phyloP scores from a whole-genome alignment of 805 yeast genomes.

The Saccharomycopsis vini region DNA sequence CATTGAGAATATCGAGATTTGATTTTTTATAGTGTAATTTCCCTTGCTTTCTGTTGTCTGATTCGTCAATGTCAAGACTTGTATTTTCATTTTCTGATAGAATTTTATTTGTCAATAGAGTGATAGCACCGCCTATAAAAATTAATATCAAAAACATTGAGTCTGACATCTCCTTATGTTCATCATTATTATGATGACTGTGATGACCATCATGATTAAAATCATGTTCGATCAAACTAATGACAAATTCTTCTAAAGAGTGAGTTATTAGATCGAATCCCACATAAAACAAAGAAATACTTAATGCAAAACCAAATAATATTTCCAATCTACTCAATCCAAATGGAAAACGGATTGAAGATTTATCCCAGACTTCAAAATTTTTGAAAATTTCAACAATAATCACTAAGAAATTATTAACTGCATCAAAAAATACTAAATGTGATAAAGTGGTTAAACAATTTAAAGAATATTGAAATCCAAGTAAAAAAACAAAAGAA shows the following conservation, averaged over 20 bases:
- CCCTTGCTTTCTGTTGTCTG: neutral
- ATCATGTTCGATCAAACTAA: constrained; percentile 22
- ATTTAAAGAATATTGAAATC: constrained; percentile 47
- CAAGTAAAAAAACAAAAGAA: constrained; percentile 46
- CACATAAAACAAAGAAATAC: constrained; percentile 79
- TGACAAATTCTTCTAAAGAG: constrained; percentile 65
- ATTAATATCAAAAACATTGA: constrained; percentile 26
- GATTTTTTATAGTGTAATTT: constrained; percentile 8
- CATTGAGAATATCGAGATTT: constrained; percentile 6
- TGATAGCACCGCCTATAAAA: constrained; percentile 22
- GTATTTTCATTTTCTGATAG: constrained; percentile 2
- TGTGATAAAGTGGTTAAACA: constrained; percentile 76
- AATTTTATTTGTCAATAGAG: constrained; percentile 25
- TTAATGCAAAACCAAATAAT: constrained; percentile 75
- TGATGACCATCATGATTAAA: constrained; percentile 25
- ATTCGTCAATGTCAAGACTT: neutral
- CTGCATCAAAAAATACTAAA: constrained; percentile 75
- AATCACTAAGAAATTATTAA: constrained; percentile 63
- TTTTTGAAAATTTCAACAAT: constrained; percentile 77
- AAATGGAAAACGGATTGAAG: constrained; percentile 80
- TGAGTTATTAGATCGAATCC: constrained; percentile 87
- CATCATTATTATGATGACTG: constrained; percentile 24
- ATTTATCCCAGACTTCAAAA: constrained; percentile 82
- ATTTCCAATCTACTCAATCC: constrained; percentile 91
- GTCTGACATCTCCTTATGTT: constrained; percentile 21